Conservation (phyloP, 768 basidiomycete genomes). For the Asterophora parasitica region DNA sequence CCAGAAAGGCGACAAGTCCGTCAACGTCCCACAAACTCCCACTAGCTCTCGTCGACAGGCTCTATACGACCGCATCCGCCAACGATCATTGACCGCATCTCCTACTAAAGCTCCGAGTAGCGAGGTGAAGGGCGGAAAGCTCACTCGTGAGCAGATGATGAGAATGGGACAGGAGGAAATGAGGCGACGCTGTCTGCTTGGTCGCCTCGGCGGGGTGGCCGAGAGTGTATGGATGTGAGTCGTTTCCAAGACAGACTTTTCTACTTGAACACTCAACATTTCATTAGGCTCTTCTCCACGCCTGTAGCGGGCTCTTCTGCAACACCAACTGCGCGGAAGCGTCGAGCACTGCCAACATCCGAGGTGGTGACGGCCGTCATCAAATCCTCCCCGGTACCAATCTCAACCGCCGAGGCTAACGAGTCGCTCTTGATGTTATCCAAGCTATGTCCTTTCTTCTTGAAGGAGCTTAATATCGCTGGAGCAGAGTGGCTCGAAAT, state of each 20-base stretch:
- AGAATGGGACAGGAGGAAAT: conserved; percentile 77
- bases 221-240: conserved; percentile 86
- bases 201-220: conserved; percentile 75
- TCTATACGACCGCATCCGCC: conserved; percentile 75
- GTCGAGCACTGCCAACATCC: conserved; percentile 60
- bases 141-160: conserved; percentile 62
- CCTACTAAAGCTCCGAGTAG: conserved; percentile 54
- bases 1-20: conserved; percentile 50
- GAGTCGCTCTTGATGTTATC: conserved; percentile 68
- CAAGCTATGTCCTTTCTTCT: conserved; percentile 76
- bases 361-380: conserved; percentile 68
- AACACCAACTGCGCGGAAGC: conserved; percentile 58
- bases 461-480: conserved; percentile 56
- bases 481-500: conserved; percentile 59
- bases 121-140: conserved; percentile 36
- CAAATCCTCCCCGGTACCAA: conserved; percentile 78
- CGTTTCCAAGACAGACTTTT: conserved; percentile 5
- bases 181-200: conserved; percentile 69
- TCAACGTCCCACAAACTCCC: conserved; percentile 63
- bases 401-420: conserved; percentile 71
- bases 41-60: conserved; percentile 74
- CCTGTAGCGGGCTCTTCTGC: conserved; percentile 44
- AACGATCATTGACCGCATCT: conserved; percentile 61
- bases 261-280: background rate
- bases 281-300: conserved; percentile 65